phyloP scores from a whole-genome alignment of 2,329 filamentous ascomycete genomes.

The Furcasterigmium sp. region DNA sequence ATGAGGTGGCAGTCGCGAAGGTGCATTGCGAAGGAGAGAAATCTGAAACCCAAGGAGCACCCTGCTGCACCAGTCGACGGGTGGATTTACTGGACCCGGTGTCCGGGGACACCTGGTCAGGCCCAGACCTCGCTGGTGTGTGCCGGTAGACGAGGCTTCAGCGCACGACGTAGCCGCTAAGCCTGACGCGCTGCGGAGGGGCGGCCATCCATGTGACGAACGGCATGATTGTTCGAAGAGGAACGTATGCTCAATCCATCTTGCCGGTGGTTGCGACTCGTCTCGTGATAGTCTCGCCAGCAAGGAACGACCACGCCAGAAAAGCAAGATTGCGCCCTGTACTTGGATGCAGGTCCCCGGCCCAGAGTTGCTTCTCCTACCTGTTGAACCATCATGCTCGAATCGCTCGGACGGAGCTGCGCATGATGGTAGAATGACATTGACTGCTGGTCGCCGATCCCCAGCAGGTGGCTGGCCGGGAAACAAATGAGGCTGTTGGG shows the following conservation, averaged over 20 bases:
- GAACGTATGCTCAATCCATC: neutral
- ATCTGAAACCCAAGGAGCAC: conserved; percentile 3
- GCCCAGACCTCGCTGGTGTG: neutral
- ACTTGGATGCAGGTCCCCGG: neutral
- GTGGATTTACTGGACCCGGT: neutral
- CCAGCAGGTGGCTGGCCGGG: neutral
- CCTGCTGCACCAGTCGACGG: neutral
- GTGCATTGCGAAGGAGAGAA: conserved; percentile 14
- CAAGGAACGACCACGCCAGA: neutral
- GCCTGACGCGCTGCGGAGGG: neutral
- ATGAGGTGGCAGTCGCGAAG: conserved; percentile 28
- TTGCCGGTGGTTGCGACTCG: no score
- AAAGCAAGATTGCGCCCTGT: neutral
- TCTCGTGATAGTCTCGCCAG: neutral
- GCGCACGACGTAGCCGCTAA: neutral
- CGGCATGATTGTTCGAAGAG: neutral
- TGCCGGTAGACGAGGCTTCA: neutral
- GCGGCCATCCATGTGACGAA: neutral
- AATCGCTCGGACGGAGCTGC: no score
- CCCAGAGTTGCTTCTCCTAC: neutral
- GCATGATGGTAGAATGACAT: neutral
- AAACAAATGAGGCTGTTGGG: neutral
- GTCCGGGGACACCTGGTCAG: neutral
- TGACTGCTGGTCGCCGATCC: neutral
- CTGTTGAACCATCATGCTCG: no score